Evolutionary conservation across 2,329 filamentous ascomycete genomes (phyloP), one percentile per base, ranked within the genome.

Genomic region (Diaporthe batatas): DNA sequence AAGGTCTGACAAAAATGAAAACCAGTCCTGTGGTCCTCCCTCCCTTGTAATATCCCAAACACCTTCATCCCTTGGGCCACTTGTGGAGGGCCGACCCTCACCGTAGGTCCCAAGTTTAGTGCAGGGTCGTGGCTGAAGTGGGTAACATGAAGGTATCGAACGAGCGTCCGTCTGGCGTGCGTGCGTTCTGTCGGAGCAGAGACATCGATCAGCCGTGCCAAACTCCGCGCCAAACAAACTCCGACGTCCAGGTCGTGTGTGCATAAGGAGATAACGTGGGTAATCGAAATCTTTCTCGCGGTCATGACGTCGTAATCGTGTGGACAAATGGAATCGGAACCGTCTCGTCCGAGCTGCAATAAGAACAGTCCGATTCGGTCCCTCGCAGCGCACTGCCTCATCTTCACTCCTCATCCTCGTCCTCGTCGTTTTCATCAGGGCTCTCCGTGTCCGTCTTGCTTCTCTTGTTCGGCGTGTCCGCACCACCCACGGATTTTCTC

Each of bases 401-500:
- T 67, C 71, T 73, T 42, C 73, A 75, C 32, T 75, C 75, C 36
- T 77, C 76, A 18, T 79, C 77, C 32, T 79, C 79, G 2, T 74
- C 79, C 32, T 78, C 74, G 16, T 81, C 81, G 1, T 82, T 82
- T 6, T 84, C 84, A n/a, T 85, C 83, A 23, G 82, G 82, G 47
- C 81, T 84, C 70, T 82, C 80, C n/a, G 81, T 79, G 34, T 80
- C 81, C 6, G 79, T 79, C 78, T 88, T 88, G 8, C 81, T 75
- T 79, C 87, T 88, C 81, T 92, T 92, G 77, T 85, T 87, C 39
- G 88, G 83, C 42, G 83, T 83, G 25, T 80, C 81, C 21, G 83
- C 83, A 70, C 83, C 83, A 39, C 83, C 83, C 73, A 90, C 88
- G 8, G 90, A 89, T 81, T 91, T 92, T 77, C 90, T 86, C 83